Base-by-base conservation (phyloP, 1,284 basidiomycete genomes). In the Grifola frondosa region DNA sequence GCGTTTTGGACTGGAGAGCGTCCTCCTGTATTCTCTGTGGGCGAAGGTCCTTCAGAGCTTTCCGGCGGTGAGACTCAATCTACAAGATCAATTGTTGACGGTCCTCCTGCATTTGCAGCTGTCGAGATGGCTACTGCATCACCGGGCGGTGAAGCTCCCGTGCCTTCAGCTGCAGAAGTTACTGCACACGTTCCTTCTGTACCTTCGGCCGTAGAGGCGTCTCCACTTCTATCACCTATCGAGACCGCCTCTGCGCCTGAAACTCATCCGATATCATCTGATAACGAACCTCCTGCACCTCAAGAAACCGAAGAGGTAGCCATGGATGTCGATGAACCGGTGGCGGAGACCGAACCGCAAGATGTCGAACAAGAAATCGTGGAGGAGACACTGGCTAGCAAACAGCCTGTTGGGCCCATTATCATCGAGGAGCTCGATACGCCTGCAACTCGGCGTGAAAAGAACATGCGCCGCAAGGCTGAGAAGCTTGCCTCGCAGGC, bases 401-500 rank as follows among this genome's bases (percentile, higher is more conserved):
- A 20, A 22, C 4, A 35, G 33, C 17, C 11, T n/a, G n/a, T n/a
- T n/a, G n/a, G n/a, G n/a, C n/a, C n/a, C 42, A 69, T 81, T 38
- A 73, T 83, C 44, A 75, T 87, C 44, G 84, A 88, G 56, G 76
- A 80, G 41, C 66, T 87, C 16, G 85, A 87, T 53, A 81, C 84
- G 1, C 84, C 84, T 25, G 73, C 9, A 23, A 24, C 13, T 11
- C 5, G 6, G 33, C n/a, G 12, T 9, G 17, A 6, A 15, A 10
- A 15, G 33, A 19, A 16, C n/a, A 22, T 22, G 40, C 32, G 30
- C 43, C 23, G 11, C 36, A 23, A 20, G 36, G n/a, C n/a, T n/a
- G n/a, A n/a, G n/a, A n/a, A n/a, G n/a, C n/a, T n/a, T n/a, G n/a
- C n/a, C n/a, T n/a, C n/a, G n/a, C n/a, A n/a, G n/a, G n/a, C n/a